phyloP scores from a whole-genome alignment of 331 rosid genomes.

The Quercus lobata region DNA sequence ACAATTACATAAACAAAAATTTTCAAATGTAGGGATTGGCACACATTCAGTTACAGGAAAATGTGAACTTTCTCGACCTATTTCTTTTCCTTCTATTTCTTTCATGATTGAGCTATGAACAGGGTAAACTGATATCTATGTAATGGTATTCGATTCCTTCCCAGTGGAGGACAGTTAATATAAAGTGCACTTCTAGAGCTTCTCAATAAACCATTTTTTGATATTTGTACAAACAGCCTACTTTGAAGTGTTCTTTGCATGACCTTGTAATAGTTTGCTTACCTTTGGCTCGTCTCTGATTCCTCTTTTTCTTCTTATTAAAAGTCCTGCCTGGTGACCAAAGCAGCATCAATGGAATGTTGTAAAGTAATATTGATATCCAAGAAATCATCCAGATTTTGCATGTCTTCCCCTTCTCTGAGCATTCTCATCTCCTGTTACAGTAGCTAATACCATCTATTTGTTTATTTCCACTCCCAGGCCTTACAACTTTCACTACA shows the following conservation, averaged over 20 bases:
- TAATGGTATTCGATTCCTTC: slow-evolving; percentile 19
- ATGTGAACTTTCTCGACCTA: slow-evolving; percentile 32
- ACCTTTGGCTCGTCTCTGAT: too few relatives aligned
- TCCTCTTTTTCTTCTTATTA: too few relatives aligned
- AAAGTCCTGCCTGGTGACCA: too few relatives aligned
- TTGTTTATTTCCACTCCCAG: too few relatives aligned
- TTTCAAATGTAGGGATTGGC: slow-evolving; percentile 29
- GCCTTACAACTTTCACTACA: too few relatives aligned
- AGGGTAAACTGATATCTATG: neutral
- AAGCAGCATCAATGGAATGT: too few relatives aligned
- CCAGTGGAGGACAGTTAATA: slow-evolving; percentile 11
- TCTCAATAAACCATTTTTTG: slow-evolving; percentile 3
- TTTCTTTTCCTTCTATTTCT: slow-evolving; percentile 9
- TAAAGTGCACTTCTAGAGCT: slow-evolving; percentile 12
- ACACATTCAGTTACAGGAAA: slow-evolving; percentile 37
- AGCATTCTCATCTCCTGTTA: too few relatives aligned
- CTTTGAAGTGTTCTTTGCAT: neutral
- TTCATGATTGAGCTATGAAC: slow-evolving; percentile 3
- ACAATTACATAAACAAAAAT: slow-evolving; percentile 12
- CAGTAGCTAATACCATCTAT: too few relatives aligned
- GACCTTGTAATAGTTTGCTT: neutral
- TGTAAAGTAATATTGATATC: too few relatives aligned
- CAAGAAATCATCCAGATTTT: too few relatives aligned
- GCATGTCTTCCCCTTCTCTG: too few relatives aligned
- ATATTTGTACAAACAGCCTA: neutral